Evolutionary conservation across 2,329 filamentous ascomycete species (phyloP), one percentile per base, ranked within the genome.

Genomic region (Rhytidhysteron rufulum): DNA sequence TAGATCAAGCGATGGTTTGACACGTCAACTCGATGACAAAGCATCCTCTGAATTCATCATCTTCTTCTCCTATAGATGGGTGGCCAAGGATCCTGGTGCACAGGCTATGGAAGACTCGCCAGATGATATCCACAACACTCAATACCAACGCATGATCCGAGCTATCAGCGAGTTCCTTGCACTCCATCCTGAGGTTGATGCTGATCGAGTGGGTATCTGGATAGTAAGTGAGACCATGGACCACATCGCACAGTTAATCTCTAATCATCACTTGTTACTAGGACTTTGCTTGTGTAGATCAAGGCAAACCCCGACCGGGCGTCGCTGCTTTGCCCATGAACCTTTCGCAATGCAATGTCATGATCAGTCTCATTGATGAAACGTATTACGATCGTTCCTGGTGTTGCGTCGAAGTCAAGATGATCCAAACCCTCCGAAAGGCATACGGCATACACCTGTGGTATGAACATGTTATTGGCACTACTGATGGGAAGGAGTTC

Each of bases 201-300:
- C 20, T 10, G 39, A 51, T 2, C 48, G 41, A 7, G 37, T 47
- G n/a, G 35, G 44, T 36, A 29, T 47, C n/a, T 47, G 44, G 44
- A 18, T 47, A 34, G 32, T 34, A 34, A 34, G 32, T 34, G 5
- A 18, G n/a, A n/a, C n/a, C n/a, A n/a, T n/a, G n/a, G n/a, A n/a
- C n/a, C n/a, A n/a, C n/a, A n/a, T n/a, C n/a, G n/a, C 22, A 8
- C 11, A 7, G 9, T 7, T 7, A 34, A 34, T 34, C 22, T 17
- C 17, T 8, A 9, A 17, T 19, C 15, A 19, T 7, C 22, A 18
- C 17, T 21, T 34, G 2, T 21, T 17, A 6, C 13, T 32, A 67
- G 65, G 66, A 70, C 44, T 59, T 48, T 36, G 60, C 66, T 7
- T 70, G 65, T 37, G 55, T 70, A 17, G 54, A 68, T 44, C 66